A percentile compares a stretch with the other conserved stretches of the same genome.
Evolutionary conservation across 805 yeast species (phyloP).

Genomic region (Clavispora carvajalis): DNA sequence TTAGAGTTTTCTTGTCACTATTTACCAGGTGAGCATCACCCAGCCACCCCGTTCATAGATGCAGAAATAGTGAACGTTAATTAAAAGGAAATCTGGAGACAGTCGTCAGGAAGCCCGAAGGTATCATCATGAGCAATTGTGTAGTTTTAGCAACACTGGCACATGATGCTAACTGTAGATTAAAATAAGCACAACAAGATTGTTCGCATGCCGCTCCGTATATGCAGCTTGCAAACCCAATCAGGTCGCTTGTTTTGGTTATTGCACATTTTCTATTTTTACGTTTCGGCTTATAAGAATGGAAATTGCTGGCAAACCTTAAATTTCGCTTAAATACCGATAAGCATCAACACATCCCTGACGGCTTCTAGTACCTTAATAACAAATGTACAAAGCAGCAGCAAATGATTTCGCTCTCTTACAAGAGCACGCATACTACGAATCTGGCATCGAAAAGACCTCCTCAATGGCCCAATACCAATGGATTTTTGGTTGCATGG

Average conservation of each 20-base stretch:
- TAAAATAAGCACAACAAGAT: too few species aligned
- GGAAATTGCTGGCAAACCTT: neutral
- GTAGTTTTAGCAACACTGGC: too few species aligned
- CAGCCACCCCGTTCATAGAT: too few species aligned
- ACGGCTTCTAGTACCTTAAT: neutral
- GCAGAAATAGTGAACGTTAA: too few species aligned
- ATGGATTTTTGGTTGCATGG: neutral
- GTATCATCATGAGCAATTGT: too few species aligned
- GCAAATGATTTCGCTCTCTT: slow-evolving; percentile 1
- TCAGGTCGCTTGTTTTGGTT: neutral
- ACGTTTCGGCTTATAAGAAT: neutral
- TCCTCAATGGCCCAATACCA: neutral
- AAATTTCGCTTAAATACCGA: neutral
- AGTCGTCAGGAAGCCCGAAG: too few species aligned
- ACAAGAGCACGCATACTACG: slow-evolving; percentile 15
- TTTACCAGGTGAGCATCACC: too few species aligned
- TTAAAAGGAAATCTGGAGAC: too few species aligned
- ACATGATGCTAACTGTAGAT: too few species aligned
- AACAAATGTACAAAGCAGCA: neutral
- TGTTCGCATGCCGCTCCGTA: neutral
- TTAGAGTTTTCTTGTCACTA: too few species aligned
- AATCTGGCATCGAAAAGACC: neutral
- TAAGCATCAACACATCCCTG: neutral
- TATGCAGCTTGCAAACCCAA: neutral
- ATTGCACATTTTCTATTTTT: neutral